These are phyloP conservation scores for Curvularia eragrostidis DNA, from an alignment of 2,329 filamentous ascomycete genomes.

Conservation along the genomic window DNA sequence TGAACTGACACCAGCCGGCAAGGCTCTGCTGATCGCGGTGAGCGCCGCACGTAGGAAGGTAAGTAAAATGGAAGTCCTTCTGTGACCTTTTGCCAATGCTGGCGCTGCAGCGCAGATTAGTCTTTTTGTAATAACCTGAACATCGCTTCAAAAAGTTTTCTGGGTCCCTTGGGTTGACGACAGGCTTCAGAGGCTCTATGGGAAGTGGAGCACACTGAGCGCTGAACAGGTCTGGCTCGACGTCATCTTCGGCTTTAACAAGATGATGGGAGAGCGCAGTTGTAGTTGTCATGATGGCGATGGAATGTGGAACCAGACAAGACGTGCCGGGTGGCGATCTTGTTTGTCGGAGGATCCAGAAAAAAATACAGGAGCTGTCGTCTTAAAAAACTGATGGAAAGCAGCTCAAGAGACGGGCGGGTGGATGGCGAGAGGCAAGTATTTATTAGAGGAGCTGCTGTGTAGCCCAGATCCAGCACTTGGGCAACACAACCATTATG, in stretches of 20 bases:
- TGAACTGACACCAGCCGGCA: slow-evolving; percentile 38
- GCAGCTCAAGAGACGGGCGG: not conserved
- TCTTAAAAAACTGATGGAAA: not conserved
- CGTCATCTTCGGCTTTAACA: slow-evolving; percentile 18
- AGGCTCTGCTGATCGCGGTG: slow-evolving; percentile 39
- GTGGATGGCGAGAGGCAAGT: not conserved
- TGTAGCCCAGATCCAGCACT: slow-evolving; percentile 8
- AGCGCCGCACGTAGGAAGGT: slow-evolving; percentile 38
- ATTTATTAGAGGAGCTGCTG: slow-evolving; percentile 11
- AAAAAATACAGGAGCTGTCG: too few relatives aligned
- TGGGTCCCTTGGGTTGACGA: slow-evolving; percentile 34
- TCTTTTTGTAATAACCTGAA: slow-evolving; percentile 40
- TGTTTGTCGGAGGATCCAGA: not conserved
- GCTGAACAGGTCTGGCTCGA: slow-evolving; percentile 10
- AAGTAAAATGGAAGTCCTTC: slow-evolving; percentile 33
- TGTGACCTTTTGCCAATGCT: slow-evolving; percentile 32
- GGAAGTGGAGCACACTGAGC: slow-evolving; percentile 1
- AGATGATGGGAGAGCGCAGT: not conserved
- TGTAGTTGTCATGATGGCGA: slow-evolving; percentile 3
- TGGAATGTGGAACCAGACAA: not conserved
- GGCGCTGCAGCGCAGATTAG: slow-evolving; percentile 27
- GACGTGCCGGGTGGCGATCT: not conserved
- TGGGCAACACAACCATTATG: slow-evolving; percentile 1
- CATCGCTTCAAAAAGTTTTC: slow-evolving; percentile 38
- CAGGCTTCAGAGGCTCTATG: slow-evolving; percentile 14